These are phyloP conservation scores for Panicum hallii DNA, from an alignment of 202 grass and related monocot genomes.

Conservation along the genomic window DNA sequence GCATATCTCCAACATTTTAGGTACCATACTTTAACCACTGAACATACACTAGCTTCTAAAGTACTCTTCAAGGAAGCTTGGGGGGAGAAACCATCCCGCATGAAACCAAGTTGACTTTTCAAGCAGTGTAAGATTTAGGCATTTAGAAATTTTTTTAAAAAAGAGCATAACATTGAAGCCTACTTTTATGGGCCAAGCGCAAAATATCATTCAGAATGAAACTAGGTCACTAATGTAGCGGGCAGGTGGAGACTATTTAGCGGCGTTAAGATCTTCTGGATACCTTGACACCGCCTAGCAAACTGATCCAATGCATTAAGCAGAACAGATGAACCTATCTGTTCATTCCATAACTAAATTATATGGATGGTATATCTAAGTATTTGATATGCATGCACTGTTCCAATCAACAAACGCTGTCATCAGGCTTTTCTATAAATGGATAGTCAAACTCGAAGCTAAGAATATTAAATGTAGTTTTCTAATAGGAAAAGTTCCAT, in stretches of 20 bases:
- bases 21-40: background rate
- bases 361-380: background rate
- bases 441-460: background rate
- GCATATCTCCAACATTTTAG: constrained; percentile 7
- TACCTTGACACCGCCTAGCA: background rate
- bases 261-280: background rate
- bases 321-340: background rate
- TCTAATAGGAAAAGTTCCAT: background rate
- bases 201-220: constrained; percentile 4
- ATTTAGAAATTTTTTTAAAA: background rate
- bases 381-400: background rate
- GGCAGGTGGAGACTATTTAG: background rate
- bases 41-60: background rate
- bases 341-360: background rate
- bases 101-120: background rate
- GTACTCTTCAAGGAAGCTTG: background rate
- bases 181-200: background rate
- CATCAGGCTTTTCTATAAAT: background rate
- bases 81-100: background rate
- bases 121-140: too few relatives aligned
- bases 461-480: background rate
- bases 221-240: background rate
- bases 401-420: background rate
- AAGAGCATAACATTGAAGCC: background rate
- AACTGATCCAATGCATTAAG: constrained; percentile 35